Percentiles rank a stretch among this genome's conserved stretches.
Conservation (phyloP, 2,329 filamentous ascomycete genomes). For the Talaromyces sp. region DNA sequence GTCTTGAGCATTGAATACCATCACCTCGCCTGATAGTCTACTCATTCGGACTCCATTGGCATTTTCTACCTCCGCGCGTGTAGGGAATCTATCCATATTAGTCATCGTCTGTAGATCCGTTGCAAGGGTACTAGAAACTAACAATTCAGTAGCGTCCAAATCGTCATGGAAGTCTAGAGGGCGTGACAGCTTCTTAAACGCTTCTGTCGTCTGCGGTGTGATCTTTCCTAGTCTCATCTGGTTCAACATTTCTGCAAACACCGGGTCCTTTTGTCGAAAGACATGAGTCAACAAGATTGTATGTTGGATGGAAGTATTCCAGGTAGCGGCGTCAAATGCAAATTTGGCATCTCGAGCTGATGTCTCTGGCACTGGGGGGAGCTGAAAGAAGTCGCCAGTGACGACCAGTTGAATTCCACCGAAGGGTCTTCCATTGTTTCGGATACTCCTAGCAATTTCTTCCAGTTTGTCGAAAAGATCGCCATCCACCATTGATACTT, state of each 20-base stretch:
- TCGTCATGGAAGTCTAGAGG: conserved; percentile 70
- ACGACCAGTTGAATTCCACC: conserved; percentile 94
- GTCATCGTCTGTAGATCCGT: conserved; percentile 12
- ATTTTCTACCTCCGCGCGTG: conserved; percentile 79
- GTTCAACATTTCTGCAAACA: conserved; percentile 93
- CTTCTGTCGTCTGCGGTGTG: conserved; percentile 67
- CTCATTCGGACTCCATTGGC: conserved; percentile 75
- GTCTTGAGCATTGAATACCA: conserved; percentile 72
- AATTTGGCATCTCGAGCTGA: conserved; percentile 73
- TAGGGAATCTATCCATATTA: conserved; percentile 67
- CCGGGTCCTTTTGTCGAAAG: conserved; percentile 87
- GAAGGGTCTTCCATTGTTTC: conserved; percentile 89
- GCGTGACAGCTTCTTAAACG: conserved; percentile 71
- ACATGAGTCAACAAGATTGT: conserved; percentile 94
- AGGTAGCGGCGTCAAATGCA: conserved; percentile 86
- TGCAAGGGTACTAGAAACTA: conserved; percentile 27
- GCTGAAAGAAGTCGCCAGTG: conserved; percentile 95
- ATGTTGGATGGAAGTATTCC: conserved; percentile 89
- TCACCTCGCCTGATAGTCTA: conserved; percentile 64
- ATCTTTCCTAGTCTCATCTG: conserved; percentile 92
- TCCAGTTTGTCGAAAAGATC: conserved; percentile 96
- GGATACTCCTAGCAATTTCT: conserved; percentile 75
- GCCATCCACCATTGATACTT: conserved; percentile 97
- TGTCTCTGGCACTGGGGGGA: conserved; percentile 83
- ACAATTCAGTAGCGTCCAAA: conserved; percentile 80